Percentiles rank a stretch among this genome's conserved stretches.
Conservation (phyloP, 2,329 filamentous ascomycete genomes). For the Aspergillus nomiae region DNA sequence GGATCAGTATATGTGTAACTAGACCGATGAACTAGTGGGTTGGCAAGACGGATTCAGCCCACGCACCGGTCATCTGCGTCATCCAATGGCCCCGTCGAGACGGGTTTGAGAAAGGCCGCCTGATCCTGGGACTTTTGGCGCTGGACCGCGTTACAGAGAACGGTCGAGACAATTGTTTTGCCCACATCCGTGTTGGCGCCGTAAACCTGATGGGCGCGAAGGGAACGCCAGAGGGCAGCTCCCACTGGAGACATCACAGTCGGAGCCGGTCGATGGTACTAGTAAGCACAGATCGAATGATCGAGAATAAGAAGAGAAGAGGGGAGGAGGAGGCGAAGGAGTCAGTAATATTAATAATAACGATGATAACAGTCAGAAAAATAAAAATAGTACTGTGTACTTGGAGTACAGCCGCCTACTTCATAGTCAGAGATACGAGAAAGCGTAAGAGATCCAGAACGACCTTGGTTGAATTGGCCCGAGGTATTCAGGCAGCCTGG, state of each 20-base stretch:
- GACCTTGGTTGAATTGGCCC: neutral
- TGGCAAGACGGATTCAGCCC: neutral
- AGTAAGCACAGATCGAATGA: neutral
- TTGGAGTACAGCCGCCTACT: neutral
- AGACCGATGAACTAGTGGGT: neutral
- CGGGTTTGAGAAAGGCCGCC: conserved; percentile 74
- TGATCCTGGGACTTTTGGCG: conserved; percentile 44
- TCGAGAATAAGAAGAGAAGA: neutral
- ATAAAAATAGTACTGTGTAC: neutral
- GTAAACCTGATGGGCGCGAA: conserved; percentile 74
- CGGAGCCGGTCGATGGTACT: neutral
- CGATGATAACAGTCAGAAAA: neutral
- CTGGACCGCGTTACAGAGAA: conserved; percentile 66
- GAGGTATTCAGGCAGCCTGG: neutral
- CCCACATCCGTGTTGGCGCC: conserved; percentile 84
- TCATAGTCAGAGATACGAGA: neutral
- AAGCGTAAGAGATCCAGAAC: neutral
- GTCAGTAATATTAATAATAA: neutral
- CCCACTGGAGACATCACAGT: conserved; percentile 52
- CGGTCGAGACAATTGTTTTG: conserved; percentile 77
- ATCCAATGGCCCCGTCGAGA: conserved; percentile 71
- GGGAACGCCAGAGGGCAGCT: conserved; percentile 66
- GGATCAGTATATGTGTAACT: neutral
- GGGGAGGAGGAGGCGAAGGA: neutral
- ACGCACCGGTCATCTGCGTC: conserved; percentile 71